A percentile compares a stretch with the other conserved stretches of the same genome.
These are phyloP conservation scores for Aspergillus hortae DNA, from an alignment of 2,329 filamentous ascomycete genomes.

Conservation along the genomic window DNA sequence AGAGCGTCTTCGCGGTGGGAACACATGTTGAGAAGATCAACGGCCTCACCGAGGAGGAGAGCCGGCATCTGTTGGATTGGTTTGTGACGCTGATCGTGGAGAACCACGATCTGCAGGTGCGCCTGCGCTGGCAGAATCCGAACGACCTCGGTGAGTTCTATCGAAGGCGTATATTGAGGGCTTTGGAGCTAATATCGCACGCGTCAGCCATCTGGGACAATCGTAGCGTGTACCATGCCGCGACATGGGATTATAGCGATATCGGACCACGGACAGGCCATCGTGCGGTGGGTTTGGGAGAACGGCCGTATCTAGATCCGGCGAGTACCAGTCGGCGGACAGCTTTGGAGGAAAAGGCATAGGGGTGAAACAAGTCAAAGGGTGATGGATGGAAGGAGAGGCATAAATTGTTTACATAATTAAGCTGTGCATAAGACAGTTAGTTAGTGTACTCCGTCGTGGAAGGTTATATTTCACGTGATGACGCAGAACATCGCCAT, in stretches of 20 bases:
- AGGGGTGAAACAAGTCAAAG: neutral
- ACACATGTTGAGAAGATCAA: slow-evolving; percentile 31
- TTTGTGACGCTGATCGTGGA: slow-evolving; percentile 37
- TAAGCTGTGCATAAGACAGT: too few relatives aligned
- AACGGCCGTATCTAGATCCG: slow-evolving; percentile 54
- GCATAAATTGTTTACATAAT: too few relatives aligned
- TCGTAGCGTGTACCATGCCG: slow-evolving; percentile 53
- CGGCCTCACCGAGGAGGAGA: slow-evolving; percentile 30
- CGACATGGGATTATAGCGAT: slow-evolving; percentile 51
- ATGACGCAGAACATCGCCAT: too few relatives aligned
- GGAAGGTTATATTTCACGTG: too few relatives aligned
- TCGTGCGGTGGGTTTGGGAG: slow-evolving; percentile 52
- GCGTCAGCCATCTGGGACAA: slow-evolving; percentile 56
- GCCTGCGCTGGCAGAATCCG: slow-evolving; percentile 34
- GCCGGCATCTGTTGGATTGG: slow-evolving; percentile 29
- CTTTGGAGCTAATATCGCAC: neutral
- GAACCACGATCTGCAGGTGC: slow-evolving; percentile 42
- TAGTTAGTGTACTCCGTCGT: too few relatives aligned
- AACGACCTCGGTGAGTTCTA: slow-evolving; percentile 40
- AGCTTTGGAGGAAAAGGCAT: slow-evolving; percentile 13
- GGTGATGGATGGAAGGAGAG: too few relatives aligned
- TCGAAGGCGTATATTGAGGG: neutral
- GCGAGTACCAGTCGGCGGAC: slow-evolving; percentile 26
- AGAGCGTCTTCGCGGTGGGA: slow-evolving; percentile 34
- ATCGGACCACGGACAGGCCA: slow-evolving; percentile 49